These are phyloP conservation scores for Moricandia arvensis DNA, from an alignment of 345 rosid species.

Conservation along the genomic window DNA sequence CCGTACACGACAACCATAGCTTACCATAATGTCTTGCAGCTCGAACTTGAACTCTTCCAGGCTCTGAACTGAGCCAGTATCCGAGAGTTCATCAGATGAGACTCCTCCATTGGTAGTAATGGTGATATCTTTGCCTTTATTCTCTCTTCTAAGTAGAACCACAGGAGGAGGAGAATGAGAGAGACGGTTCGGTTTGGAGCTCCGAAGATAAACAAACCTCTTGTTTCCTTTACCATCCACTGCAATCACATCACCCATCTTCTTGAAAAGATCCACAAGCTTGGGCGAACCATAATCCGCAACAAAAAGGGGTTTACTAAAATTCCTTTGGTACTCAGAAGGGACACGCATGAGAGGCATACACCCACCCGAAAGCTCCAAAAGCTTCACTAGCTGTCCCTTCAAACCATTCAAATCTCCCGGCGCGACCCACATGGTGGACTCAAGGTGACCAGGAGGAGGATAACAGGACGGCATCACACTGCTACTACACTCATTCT, in stretches of 20 bases:
- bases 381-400: conserved; percentile 72
- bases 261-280: conserved; percentile 86
- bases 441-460: conserved; percentile 58
- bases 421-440: conserved; percentile 81
- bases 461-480: conserved; percentile 49
- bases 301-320: conserved; percentile 74
- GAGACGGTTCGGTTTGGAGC: conserved; percentile 52
- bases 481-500: conserved; percentile 32
- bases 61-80: conserved; percentile 27
- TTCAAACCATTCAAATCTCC: conserved; percentile 86
- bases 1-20: conserved; percentile 71
- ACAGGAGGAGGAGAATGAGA: conserved; percentile 53
- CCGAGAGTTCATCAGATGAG: conserved; percentile 75
- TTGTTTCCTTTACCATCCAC: conserved; percentile 75
- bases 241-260: conserved; percentile 65
- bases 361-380: conserved; percentile 82
- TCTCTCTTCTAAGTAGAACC: conserved; percentile 52
- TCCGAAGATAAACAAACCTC: conserved; percentile 67
- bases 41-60: conserved; percentile 74
- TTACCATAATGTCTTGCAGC: conserved; percentile 82
- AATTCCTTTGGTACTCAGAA: conserved; percentile 68
- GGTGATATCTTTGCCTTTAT: conserved; percentile 50
- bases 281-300: conserved; percentile 72
- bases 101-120: conserved; percentile 37
- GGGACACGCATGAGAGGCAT: conserved; percentile 74